phyloP scores from a whole-genome alignment of 805 yeast species.

The Yarrowia sp. region DNA sequence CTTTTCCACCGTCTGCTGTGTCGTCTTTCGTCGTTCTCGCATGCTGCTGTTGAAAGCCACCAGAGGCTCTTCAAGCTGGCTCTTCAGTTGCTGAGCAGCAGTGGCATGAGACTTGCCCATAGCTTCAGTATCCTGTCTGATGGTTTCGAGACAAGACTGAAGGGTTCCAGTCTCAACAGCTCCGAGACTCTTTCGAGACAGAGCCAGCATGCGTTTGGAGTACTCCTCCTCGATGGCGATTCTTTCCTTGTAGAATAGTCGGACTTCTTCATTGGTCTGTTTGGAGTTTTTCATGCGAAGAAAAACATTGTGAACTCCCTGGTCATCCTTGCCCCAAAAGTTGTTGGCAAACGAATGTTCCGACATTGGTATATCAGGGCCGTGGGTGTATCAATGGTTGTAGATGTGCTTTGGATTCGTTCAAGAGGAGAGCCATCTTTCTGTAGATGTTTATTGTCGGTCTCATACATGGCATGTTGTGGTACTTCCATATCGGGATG shows the following conservation, averaged over 20 bases:
- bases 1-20: slow-evolving; percentile 64
- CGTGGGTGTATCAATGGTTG: neutral
- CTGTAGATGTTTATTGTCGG: slow-evolving; percentile 22
- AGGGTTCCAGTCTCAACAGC: slow-evolving; percentile 65
- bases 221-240: slow-evolving; percentile 77
- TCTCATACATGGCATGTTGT: slow-evolving; percentile 19
- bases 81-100: slow-evolving; percentile 58
- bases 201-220: slow-evolving; percentile 59
- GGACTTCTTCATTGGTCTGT: slow-evolving; percentile 62
- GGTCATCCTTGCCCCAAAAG: slow-evolving; percentile 64
- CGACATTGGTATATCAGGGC: slow-evolving; percentile 24
- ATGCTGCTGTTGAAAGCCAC: slow-evolving; percentile 59
- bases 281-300: slow-evolving; percentile 65
- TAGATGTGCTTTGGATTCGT: slow-evolving; percentile 7
- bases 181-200: slow-evolving; percentile 62
- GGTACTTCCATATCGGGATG: slow-evolving; percentile 14
- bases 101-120: slow-evolving; percentile 64
- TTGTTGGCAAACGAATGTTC: slow-evolving; percentile 48
- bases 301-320: slow-evolving; percentile 63
- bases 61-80: slow-evolving; percentile 61
- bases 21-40: slow-evolving; percentile 61
- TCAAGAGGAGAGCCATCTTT: slow-evolving; percentile 1
- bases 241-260: slow-evolving; percentile 59
- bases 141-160: slow-evolving; percentile 63
- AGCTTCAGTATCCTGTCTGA: slow-evolving; percentile 63